A percentile compares a stretch with the other conserved stretches of the same genome.
Evolutionary conservation across 768 basidiomycete species (phyloP).

Genomic region (Boletus edulis): DNA sequence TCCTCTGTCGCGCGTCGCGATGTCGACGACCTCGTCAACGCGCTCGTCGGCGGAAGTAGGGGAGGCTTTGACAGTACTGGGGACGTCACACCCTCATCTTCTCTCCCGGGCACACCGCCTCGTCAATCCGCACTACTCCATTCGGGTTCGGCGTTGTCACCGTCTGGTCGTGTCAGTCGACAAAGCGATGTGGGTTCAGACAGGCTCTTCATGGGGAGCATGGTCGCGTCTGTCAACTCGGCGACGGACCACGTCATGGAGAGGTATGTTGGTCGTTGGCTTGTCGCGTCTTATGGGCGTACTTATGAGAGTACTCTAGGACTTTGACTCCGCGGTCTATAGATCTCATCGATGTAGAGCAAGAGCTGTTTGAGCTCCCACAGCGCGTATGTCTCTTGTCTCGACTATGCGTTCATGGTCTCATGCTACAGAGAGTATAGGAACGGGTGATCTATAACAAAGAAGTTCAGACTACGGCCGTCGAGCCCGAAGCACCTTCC

Average conservation of each 20-base stretch:
- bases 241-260: conserved; percentile 69
- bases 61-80: conserved; percentile 52
- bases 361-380: conserved; percentile 88
- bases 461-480: conserved; percentile 73
- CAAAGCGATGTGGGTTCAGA: conserved; percentile 65
- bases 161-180: conserved; percentile 66
- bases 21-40: conserved; percentile 69
- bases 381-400: conserved; percentile 56
- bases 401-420: not conserved
- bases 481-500: conserved; percentile 52
- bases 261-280: conserved; percentile 43
- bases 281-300: not conserved
- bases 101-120: conserved; percentile 69
- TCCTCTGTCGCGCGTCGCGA: conserved; percentile 47
- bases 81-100: conserved; percentile 67
- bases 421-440: conserved; percentile 32
- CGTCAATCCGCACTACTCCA: conserved; percentile 37
- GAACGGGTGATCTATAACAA: conserved; percentile 83
- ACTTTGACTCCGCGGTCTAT: conserved; percentile 61
- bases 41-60: conserved; percentile 47
- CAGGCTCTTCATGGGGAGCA: conserved; percentile 41
- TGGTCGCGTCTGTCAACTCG: conserved; percentile 36
- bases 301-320: conserved; percentile 33
- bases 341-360: conserved; percentile 84
- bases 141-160: conserved; percentile 36